Evolutionary conservation across 2,329 filamentous ascomycete genomes (phyloP), one percentile per base, ranked within the genome.

Genomic region (Aureobasidium sp.): DNA sequence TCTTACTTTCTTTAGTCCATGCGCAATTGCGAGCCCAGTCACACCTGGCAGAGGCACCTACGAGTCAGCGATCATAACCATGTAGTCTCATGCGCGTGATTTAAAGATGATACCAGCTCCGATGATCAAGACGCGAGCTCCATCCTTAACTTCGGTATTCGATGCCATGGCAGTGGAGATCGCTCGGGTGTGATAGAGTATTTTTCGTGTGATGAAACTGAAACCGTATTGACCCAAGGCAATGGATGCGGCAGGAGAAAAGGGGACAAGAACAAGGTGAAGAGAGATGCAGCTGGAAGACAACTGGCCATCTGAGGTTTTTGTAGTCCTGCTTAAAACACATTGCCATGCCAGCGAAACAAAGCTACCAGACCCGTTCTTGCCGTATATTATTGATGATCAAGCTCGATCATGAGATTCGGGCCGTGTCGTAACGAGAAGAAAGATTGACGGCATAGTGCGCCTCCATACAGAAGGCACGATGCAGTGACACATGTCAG

Each of bases 21-120:
- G 68, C 2, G 69, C 70, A 10, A 71, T 63, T 0, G 62, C 55
- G 3, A 71, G 64, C 12, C 70, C 70, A 12, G 65, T 67, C 27
- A 67, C 61, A 20, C 68, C 69, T 62, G 46, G 3, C 9, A 59
- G 13, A 27, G 46, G 6, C 23, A 59, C 7, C 12, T 23, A 4
- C 17, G 29, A 34, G 15, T n/a, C 17, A 37, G 13, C 53, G 27
- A 15, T 26, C 20, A 7, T 56, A 17, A 3, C 37, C 29, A 27
- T 13, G 20, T n/a, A 23, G n/a, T 12, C 27, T 17, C 27, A 34
- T 13, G 26, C 36, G 5, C 27, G 41, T 32, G 23, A 5, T n/a
- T 3, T 23, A 20, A 15, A 50, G 13, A 7, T 23, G 36, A 59
- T 56, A 62, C 63, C 61, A 13, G 66, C 68, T 15, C 69, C 69